Base-by-base conservation (phyloP, 2,329 filamentous ascomycete genomes). In the Microcyclospora pomicola region DNA sequence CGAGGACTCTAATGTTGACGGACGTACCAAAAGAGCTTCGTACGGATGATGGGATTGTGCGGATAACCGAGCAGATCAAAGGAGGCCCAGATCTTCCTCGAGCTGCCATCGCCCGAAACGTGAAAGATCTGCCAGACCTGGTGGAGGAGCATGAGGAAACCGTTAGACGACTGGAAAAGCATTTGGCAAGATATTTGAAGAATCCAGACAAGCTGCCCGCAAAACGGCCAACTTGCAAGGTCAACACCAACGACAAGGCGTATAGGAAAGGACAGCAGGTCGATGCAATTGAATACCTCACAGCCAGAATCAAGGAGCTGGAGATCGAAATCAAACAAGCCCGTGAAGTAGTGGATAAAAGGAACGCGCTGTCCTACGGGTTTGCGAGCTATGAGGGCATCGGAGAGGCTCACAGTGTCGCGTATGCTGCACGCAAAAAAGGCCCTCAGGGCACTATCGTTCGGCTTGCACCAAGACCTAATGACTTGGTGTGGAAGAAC, bases 401-500 rank as follows among this genome's bases (percentile, higher is more conserved):
- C 39, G 71, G 78, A 41, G 83, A 93, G 50, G 85, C 91, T 0
- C 91, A 98, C 54, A 75, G 74, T 14, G 86, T 93, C 44, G 91
- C 87, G 9, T 93, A 82, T 60, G 73, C 78, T 9, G 75, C 81
- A 15, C 81, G 82, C 41, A 82, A 77, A 35, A 91, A 91, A 65
- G 81, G 80, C 49, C 83, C 84, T 0, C 71, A 82, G 31, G 84
- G 84, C 5, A 77, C 85, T 0, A 82, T 73, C 0, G 75, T 98
- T 39, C 69, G 66, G 5, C 69, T 96, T 11, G 87, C 91, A 1
- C 86, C 91, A 2, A 76, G 77, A 41, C 88, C 91, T 2, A 85
- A 82, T 55, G 88, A 96, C 56, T 74, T 98, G 37, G 93, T 98
- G 47, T 98, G 91, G 91, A 80, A 85, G 56, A 98, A 98, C 53